Percentiles rank a stretch among this genome's conserved stretches.
phyloP scores from a whole-genome alignment of 345 rosid genomes.

The Rubroshorea leprosula region DNA sequence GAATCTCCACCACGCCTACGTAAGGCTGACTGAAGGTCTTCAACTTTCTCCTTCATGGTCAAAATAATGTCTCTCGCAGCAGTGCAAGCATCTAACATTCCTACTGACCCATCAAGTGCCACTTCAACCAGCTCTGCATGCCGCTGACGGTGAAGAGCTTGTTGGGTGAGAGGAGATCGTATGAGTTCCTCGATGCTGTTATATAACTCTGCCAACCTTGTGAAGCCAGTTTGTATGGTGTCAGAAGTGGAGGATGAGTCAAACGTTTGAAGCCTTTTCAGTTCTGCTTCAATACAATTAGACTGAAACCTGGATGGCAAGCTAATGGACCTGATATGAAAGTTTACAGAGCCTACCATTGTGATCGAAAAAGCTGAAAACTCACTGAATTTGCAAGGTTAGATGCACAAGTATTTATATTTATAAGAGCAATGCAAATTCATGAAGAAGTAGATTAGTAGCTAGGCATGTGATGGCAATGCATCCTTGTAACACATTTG shows the following conservation, averaged over 20 bases:
- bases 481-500: slow-evolving; percentile 22
- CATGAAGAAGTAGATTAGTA: background rate
- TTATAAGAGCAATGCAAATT: too few species aligned
- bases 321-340: slow-evolving; percentile 44
- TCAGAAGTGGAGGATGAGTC: slow-evolving; percentile 13
- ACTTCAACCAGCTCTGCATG: slow-evolving; percentile 24
- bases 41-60: slow-evolving; percentile 36
- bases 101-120: slow-evolving; percentile 34
- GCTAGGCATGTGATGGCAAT: slow-evolving; percentile 31
- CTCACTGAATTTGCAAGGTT: too few species aligned
- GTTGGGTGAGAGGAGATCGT: slow-evolving; percentile 26
- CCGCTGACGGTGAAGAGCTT: slow-evolving; percentile 22
- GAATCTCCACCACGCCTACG: slow-evolving; percentile 37
- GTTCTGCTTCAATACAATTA: slow-evolving; percentile 33
- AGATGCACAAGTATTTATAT: too few species aligned
- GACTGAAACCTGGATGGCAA: slow-evolving; percentile 48
- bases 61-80: slow-evolving; percentile 32
- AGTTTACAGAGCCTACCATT: background rate
- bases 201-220: slow-evolving; percentile 33
- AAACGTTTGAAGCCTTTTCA: slow-evolving; percentile 30
- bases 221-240: slow-evolving; percentile 25
- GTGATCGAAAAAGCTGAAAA: background rate
- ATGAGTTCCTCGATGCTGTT: slow-evolving; percentile 30
- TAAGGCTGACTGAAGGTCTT: slow-evolving; percentile 33
- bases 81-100: slow-evolving; percentile 35